Base-by-base conservation (phyloP, 306 rosid genomes). In the Ormosia semicastrata region DNA sequence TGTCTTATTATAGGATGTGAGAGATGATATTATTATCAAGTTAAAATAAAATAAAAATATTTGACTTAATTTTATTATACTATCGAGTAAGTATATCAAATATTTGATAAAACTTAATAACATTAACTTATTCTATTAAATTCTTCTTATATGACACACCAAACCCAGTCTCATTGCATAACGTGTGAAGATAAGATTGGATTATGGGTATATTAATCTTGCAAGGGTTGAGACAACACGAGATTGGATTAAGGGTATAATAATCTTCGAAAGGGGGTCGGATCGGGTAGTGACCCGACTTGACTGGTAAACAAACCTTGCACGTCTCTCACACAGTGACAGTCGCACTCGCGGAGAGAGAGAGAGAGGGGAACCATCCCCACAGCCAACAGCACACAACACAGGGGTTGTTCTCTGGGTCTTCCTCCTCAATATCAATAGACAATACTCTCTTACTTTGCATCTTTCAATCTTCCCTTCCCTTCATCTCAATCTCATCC, bases 201-300 rank as follows among this genome's bases (percentile, higher is more conserved):
- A 24, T 24, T 24, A 24, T 0, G 24, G 24, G 24, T 24, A 24
- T 24, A 24, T 24, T 24, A 24, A 24, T 24, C 24, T 24, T 24
- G 24, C 24, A 24, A 24, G 1, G 1, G 24, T 0, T 24, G 24
- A 24, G 24, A 24, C 24, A 24, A 24, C 24, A 24, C 24, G 1
- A 24, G 24, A 24, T 24, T 24, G 49, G 49, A 8, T 44, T 44
- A 47, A 47, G 53, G 53, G 53, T 3, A 47, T 1, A 47, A 0
- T 9, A 47, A 47, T 1, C 14, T 4, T 9, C 53, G n/a, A 12
- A 63, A 40, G 7, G 7, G 54, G 70, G 30, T 10, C 40, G 75
- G 70, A 81, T 82, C 81, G 76, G 71, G 76, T 41, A 33, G 76
- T 47, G 82, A 75, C 78, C 86, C 78, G 66, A 59, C 81, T 47